Conservation (phyloP, 768 basidiomycete species). For the Hypsizygus marmoreus region DNA sequence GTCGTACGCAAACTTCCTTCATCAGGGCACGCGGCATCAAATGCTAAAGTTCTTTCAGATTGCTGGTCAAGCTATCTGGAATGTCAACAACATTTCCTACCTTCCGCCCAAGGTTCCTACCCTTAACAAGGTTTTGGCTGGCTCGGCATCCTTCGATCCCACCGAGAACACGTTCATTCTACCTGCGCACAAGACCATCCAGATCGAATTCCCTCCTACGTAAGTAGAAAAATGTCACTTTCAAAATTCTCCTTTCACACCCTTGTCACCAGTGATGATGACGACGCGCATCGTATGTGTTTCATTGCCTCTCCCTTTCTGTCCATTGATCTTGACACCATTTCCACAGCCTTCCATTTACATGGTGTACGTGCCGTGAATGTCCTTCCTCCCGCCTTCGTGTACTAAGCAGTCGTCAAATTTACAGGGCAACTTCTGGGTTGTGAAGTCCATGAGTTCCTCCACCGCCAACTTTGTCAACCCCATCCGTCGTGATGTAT, state of each 20-base stretch:
- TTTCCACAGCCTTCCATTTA: conserved; percentile 28
- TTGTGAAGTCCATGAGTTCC: conserved; percentile 38
- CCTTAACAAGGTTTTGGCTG: conserved; percentile 38
- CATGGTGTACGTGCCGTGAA: conserved; percentile 25
- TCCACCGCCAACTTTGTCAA: conserved; percentile 41
- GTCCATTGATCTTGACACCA: not conserved
- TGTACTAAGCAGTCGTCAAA: conserved; percentile 1
- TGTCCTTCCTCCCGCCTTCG: not conserved
- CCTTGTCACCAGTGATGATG: conserved; percentile 16
- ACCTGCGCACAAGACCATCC: conserved; percentile 38
- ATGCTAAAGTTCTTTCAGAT: conserved; percentile 5
- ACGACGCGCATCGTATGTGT: conserved; percentile 27
- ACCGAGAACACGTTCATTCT: conserved; percentile 42
- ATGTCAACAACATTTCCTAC: conserved; percentile 37
- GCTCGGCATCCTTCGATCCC: conserved; percentile 34
- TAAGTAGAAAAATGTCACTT: conserved; percentile 6
- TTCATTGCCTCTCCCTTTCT: conserved; percentile 1
- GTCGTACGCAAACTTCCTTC: conserved; percentile 17
- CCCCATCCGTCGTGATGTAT: conserved; percentile 38
- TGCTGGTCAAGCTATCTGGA: conserved; percentile 26
- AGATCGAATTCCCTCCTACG: conserved; percentile 36
- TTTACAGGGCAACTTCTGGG: conserved; percentile 38
- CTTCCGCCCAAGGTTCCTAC: conserved; percentile 29
- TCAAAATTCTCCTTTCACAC: not conserved
- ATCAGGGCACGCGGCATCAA: not conserved